A percentile compares a stretch with the other conserved stretches of the same genome.
These are phyloP conservation scores for Mucor saturninus DNA, from an alignment of 371 early-diverging fungal genomes.

Conservation along the genomic window DNA sequence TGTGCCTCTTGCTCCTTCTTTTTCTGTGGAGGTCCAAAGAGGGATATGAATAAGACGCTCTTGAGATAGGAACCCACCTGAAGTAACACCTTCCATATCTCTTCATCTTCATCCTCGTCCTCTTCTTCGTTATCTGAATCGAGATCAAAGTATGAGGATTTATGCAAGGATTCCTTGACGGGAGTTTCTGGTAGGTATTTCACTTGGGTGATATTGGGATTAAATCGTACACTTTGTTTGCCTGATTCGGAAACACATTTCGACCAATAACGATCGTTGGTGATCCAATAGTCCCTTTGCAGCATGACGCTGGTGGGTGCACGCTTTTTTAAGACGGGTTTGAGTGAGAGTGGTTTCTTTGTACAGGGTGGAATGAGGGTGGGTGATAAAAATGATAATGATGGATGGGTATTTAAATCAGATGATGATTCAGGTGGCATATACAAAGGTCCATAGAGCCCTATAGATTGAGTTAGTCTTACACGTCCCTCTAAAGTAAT, in stretches of 20 bases:
- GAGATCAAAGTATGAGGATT: neutral
- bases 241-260: conserved; percentile 30
- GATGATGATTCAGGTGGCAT: conserved; percentile 20
- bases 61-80: conserved; percentile 19
- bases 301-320: conserved; percentile 1
- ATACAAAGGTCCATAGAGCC: conserved; percentile 48
- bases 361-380: neutral
- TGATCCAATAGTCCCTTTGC: conserved; percentile 18
- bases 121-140: conserved; percentile 3
- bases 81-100: conserved; percentile 9
- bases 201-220: conserved; percentile 23
- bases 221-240: conserved; percentile 27
- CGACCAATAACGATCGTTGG: conserved; percentile 22
- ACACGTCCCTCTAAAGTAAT: too few species aligned
- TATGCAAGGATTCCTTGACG: conserved; percentile 15
- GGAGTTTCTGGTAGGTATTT: conserved; percentile 25
- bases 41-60: neutral
- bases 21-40: neutral
- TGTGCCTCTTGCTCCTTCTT: neutral
- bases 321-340: conserved; percentile 16
- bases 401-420: conserved; percentile 15
- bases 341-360: neutral
- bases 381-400: conserved; percentile 11
- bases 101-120: conserved; percentile 18
- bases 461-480: conserved; percentile 14